These are phyloP conservation scores for Acacia crassicarpa DNA, from an alignment of 306 rosid genomes.

Conservation along the genomic window DNA sequence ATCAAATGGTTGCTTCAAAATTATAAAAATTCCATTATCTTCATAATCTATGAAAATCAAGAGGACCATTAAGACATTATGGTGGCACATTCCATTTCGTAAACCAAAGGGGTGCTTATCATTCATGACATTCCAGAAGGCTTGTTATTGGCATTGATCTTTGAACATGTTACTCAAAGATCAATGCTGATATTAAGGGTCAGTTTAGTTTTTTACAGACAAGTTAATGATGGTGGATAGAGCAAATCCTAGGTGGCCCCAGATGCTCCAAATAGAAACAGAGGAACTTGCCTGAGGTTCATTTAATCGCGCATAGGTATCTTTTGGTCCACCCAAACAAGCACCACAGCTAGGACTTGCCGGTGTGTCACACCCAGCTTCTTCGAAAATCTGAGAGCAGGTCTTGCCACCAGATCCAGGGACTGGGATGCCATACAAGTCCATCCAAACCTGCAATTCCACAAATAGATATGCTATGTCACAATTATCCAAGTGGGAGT, in stretches of 20 bases:
- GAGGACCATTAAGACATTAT: neutral
- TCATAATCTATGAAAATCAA: neutral
- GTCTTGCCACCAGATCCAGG: slow-evolving; percentile 97
- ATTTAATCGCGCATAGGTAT: slow-evolving; percentile 89
- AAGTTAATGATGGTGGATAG: neutral
- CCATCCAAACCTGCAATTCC: slow-evolving; percentile 88
- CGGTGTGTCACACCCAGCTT: slow-evolving; percentile 99
- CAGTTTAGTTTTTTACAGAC: slow-evolving; percentile 1
- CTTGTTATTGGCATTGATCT: neutral
- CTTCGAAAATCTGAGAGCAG: slow-evolving; percentile 97
- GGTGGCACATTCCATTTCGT: neutral
- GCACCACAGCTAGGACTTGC: slow-evolving; percentile 97
- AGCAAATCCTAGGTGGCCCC: neutral
- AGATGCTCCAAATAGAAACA: slow-evolving; percentile 17
- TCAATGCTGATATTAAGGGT: neutral
- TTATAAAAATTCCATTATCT: neutral
- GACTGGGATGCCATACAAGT: slow-evolving; percentile 67
- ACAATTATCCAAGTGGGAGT: neutral
- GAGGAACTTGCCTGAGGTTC: slow-evolving; percentile 68
- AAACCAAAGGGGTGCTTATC: neutral
- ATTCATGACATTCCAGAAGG: neutral
- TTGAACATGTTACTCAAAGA: neutral
- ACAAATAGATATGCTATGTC: neutral
- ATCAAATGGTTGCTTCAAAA: neutral
- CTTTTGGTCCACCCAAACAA: slow-evolving; percentile 97